phyloP scores from a whole-genome alignment of 768 basidiomycete genomes.

The Psilocybe sp. region DNA sequence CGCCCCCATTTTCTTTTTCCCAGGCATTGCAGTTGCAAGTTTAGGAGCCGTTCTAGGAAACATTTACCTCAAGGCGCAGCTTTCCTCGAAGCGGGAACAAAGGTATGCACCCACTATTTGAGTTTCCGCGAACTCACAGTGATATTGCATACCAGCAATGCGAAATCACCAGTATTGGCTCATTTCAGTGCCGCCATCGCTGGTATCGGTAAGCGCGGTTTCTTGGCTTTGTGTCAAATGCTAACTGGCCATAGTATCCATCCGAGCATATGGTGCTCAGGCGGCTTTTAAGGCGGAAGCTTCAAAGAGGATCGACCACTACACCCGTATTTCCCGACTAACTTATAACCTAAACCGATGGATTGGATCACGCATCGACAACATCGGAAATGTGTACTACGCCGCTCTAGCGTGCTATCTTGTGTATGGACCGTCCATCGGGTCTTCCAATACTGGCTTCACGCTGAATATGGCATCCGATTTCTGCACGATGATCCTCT shows the following conservation, averaged over 20 bases:
- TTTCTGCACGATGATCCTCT: constrained; percentile 55
- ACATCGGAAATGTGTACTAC: constrained; percentile 53
- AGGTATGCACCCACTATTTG: neutral
- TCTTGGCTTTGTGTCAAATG: too few species aligned
- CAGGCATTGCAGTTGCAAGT: constrained; percentile 33
- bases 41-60: constrained; percentile 36
- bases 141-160: constrained; percentile 3
- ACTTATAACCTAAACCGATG: constrained; percentile 50
- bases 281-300: constrained; percentile 6
- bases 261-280: constrained; percentile 13
- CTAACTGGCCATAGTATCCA: constrained; percentile 3
- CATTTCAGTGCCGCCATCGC: constrained; percentile 35
- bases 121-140: neutral
- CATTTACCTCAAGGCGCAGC: constrained; percentile 31
- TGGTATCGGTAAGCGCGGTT: constrained; percentile 38
- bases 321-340: constrained; percentile 33
- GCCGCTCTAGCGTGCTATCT: constrained; percentile 53
- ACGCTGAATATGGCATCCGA: constrained; percentile 54
- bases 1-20: constrained; percentile 40
- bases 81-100: neutral
- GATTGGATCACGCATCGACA: constrained; percentile 49
- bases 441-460: constrained; percentile 46
- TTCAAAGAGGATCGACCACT: constrained; percentile 6
- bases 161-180: constrained; percentile 6
- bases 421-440: constrained; percentile 38